phyloP scores from a whole-genome alignment of 805 yeast species.

The Teunomyces kruisii region DNA sequence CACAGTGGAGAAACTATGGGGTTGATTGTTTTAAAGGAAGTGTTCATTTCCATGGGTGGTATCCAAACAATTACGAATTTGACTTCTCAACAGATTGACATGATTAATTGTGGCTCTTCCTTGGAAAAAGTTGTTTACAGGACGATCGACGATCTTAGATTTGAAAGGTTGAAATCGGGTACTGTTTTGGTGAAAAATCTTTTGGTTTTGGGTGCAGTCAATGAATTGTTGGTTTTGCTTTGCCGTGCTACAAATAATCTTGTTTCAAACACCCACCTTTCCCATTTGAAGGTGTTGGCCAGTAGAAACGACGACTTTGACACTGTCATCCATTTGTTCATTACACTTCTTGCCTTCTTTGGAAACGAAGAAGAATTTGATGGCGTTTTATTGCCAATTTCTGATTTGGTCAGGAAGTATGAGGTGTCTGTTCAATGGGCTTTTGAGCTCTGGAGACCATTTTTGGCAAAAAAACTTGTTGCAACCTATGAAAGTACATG shows the following conservation, averaged over 20 bases:
- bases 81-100: constrained; percentile 60
- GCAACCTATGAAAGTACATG: constrained; percentile 5
- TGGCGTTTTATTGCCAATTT: constrained; percentile 39
- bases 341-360: constrained; percentile 57
- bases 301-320: constrained; percentile 70
- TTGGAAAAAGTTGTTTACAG: constrained; percentile 54
- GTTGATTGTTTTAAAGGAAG: constrained; percentile 63
- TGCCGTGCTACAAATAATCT: constrained; percentile 47
- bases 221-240: constrained; percentile 68
- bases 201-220: constrained; percentile 41
- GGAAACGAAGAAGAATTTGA: constrained; percentile 33
- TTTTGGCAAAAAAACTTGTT: constrained; percentile 27
- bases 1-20: constrained; percentile 60
- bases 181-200: constrained; percentile 48
- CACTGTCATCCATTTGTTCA: constrained; percentile 63
- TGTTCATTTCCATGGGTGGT: constrained; percentile 76
- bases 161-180: constrained; percentile 47
- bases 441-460: constrained; percentile 74
- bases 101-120: constrained; percentile 63
- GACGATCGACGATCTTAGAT: constrained; percentile 61
- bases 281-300: constrained; percentile 70
- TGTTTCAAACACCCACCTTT: constrained; percentile 29
- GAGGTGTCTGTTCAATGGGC: constrained; percentile 61
- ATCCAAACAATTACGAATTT: constrained; percentile 68
- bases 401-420: constrained; percentile 40